Evolutionary conservation across 768 basidiomycete species (phyloP), one percentile per base, ranked within the genome.

Genomic region (Trametes coccinea): DNA sequence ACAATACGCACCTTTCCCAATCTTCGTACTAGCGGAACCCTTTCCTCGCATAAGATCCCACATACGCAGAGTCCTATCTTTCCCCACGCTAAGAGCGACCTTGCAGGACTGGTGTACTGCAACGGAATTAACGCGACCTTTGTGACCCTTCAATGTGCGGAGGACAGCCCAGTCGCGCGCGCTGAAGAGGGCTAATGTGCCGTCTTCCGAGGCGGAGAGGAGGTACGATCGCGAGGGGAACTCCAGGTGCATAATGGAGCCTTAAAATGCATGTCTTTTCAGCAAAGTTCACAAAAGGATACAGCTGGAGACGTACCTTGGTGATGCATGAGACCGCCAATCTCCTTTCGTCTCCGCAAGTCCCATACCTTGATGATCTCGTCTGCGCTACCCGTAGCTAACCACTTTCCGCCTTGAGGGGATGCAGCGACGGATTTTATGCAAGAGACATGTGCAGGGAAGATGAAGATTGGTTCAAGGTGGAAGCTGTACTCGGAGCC

Each of bases 331-430:
- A 99, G 77, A 47, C 90, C 92, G 34, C 97, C 97, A 53, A 99
- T 84, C 74, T 99, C 96, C 76, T 97, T 97, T 73, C 88, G 79
- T 70, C 95, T 79, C 56, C 88, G 82, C 61, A 99, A 74, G 77
- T 98, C 95, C 97, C 97, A 99, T 8, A 99, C 88, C 73, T 98
- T 98, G 68, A 98, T 78, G 51, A 95, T 91, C 73, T 98, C 97
- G 71, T 99, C 97, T n/a, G 91, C 84, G 65, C 93, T 93, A 6
- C 95, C 97, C 0, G 90, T 94, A 7, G 94, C 96, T 14, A 98
- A 81, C 94, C 95, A 98, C 76, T 97, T 98, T 1, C 94, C 94
- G 34, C 95, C 94, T 3, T 84, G 76, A 3, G 94, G 94, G 0
- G 91, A 91, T 0, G 92, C 90, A 2, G 94, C 89, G 33, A 95